phyloP scores from a whole-genome alignment of 345 rosid species.

The Cardamine resedifolia region DNA sequence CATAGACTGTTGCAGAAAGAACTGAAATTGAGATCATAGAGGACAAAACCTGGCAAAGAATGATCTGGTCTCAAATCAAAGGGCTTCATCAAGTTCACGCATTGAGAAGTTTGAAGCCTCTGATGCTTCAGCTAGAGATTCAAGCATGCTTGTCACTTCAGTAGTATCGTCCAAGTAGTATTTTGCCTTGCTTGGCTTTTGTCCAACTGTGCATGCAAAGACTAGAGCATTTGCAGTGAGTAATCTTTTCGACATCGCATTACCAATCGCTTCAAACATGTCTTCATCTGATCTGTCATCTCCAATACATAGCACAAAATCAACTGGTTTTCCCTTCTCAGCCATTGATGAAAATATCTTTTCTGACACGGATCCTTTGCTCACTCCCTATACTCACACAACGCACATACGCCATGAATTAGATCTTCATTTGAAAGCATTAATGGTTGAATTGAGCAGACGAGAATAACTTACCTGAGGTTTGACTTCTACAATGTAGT shows the following conservation, averaged over 20 bases:
- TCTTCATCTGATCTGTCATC: conserved; percentile 45
- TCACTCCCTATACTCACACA: conserved; percentile 37
- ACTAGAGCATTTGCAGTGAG: conserved; percentile 32
- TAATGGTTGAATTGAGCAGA: neutral
- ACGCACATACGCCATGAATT: neutral
- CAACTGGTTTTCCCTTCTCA: conserved; percentile 38
- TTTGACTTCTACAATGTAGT: conserved; percentile 44
- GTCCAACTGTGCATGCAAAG: conserved; percentile 91
- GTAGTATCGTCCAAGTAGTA: conserved; percentile 58
- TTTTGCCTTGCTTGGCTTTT: conserved; percentile 97
- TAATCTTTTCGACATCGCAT: conserved; percentile 39
- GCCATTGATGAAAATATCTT: conserved; percentile 41
- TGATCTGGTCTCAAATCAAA: conserved; percentile 26
- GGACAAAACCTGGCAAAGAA: conserved; percentile 27
- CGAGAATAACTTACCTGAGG: conserved; percentile 36
- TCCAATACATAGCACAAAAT: conserved; percentile 43
- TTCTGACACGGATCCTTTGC: conserved; percentile 44
- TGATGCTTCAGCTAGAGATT: conserved; percentile 43
- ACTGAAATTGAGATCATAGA: conserved; percentile 8
- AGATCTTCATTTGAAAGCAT: neutral
- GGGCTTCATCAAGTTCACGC: conserved; percentile 36
- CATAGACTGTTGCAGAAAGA: neutral
- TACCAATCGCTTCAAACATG: conserved; percentile 46
- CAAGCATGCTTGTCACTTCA: conserved; percentile 44
- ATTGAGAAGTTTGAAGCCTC: conserved; percentile 32